Evolutionary conservation across 306 rosid genomes (phyloP).

Genomic region (Cucurbita pepo): DNA sequence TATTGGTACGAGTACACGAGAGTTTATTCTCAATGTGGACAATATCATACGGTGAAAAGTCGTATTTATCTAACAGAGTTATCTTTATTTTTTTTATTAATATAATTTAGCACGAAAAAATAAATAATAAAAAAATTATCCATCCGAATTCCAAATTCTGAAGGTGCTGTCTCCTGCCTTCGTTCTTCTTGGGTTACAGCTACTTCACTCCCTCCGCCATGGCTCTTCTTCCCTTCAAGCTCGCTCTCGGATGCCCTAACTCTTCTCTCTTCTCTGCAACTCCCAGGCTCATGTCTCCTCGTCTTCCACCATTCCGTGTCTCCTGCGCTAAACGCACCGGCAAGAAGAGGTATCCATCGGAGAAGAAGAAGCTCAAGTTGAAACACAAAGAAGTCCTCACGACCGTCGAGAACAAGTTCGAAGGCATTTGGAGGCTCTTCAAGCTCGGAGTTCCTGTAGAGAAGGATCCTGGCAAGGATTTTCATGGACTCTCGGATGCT

Average conservation of each 20-base stretch:
- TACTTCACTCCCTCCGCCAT: constrained; percentile 13
- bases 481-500: constrained; percentile 44
- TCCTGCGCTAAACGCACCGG: constrained; percentile 59
- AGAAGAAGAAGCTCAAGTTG: constrained; percentile 59
- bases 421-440: constrained; percentile 73
- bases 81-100: no score
- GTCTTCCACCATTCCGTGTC: constrained; percentile 22
- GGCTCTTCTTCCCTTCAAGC: constrained; percentile 39
- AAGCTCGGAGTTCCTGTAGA: constrained; percentile 56
- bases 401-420: constrained; percentile 29
- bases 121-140: no score
- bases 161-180: not conserved
- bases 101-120: no score
- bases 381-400: constrained; percentile 36
- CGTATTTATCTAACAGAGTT: no score
- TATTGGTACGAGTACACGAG: no score
- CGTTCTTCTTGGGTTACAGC: not conserved
- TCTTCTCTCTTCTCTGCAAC: constrained; percentile 1
- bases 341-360: constrained; percentile 75
- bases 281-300: not conserved
- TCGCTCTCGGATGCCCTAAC: constrained; percentile 13
- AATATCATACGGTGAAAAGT: no score
- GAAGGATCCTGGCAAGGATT: constrained; percentile 81
- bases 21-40: no score
- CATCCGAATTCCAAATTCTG: not conserved